Evolutionary conservation across 23 red algal species (phyloP).

Genomic region (Gracilariopsis chorda): DNA sequence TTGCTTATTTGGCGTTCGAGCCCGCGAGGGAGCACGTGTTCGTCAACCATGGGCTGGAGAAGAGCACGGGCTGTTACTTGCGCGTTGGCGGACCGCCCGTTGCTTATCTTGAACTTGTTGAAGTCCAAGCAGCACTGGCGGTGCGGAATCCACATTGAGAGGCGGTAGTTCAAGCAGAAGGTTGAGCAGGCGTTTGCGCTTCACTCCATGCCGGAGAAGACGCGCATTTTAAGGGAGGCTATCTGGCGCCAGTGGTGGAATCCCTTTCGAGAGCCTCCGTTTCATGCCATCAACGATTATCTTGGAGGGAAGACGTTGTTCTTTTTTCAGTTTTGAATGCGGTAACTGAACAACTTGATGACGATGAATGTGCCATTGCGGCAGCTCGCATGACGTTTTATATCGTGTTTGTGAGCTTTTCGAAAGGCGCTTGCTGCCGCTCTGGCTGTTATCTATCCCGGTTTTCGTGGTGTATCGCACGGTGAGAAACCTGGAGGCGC

Average conservation of each 20-base stretch:
- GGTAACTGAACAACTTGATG: neutral
- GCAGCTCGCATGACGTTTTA: conserved; percentile 43
- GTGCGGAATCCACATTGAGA: conserved; percentile 52
- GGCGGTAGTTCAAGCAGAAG: neutral
- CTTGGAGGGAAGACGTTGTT: conserved; percentile 15
- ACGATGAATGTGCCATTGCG: neutral
- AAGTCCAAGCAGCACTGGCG: conserved; percentile 37
- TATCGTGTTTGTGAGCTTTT: conserved; percentile 54
- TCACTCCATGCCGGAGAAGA: neutral
- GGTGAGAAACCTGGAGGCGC: too few species aligned
- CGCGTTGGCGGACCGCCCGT: conserved; percentile 31
- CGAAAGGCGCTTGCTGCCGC: neutral
- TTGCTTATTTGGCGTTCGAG: conserved; percentile 37
- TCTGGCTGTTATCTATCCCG: conserved; percentile 28
- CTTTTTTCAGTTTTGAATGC: neutral
- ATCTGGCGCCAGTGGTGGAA: conserved; percentile 48
- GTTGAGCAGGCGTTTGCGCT: conserved; percentile 30
- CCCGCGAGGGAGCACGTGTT: conserved; percentile 23
- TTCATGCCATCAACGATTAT: conserved; percentile 34
- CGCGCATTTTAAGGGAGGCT: neutral
- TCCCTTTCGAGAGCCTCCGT: conserved; percentile 19
- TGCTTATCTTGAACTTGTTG: conserved; percentile 20
- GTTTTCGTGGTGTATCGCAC: conserved; percentile 10
- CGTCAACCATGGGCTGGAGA: conserved; percentile 43
- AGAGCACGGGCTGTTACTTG: conserved; percentile 58